Evolutionary conservation across 1,284 basidiomycete species (phyloP).

Genomic region (Leccinum fallax): DNA sequence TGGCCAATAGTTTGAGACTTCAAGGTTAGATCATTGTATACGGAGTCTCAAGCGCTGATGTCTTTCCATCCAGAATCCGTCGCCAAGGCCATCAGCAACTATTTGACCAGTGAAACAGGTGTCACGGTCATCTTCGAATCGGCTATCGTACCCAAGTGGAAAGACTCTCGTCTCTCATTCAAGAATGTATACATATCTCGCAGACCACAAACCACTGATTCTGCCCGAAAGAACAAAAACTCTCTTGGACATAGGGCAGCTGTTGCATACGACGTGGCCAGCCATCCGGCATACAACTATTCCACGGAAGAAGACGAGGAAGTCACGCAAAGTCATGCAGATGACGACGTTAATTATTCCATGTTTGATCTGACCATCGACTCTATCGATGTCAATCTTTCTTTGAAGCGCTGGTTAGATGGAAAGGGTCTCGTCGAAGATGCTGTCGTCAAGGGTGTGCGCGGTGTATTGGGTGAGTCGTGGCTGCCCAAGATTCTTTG

Average conservation of each 20-base stretch:
- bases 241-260: constrained; percentile 53
- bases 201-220: constrained; percentile 49
- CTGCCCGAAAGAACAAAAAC: constrained; percentile 19
- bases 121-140: constrained; percentile 96
- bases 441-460: constrained; percentile 91
- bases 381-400: constrained; percentile 96
- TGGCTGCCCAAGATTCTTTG: background rate
- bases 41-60: background rate
- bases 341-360: constrained; percentile 72
- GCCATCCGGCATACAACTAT: constrained; percentile 70
- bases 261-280: constrained; percentile 72
- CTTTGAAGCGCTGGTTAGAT: constrained; percentile 91
- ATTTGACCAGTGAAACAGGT: constrained; percentile 92
- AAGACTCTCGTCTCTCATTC: constrained; percentile 93
- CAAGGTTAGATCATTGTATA: constrained; percentile 58
- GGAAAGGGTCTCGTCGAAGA: constrained; percentile 93
- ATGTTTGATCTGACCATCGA: constrained; percentile 93
- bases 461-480: constrained; percentile 84
- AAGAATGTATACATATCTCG: constrained; percentile 96
- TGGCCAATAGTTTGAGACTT: constrained; percentile 86
- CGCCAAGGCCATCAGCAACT: constrained; percentile 88
- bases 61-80: constrained; percentile 66
- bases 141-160: constrained; percentile 98
- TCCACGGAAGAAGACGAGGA: constrained; percentile 55
- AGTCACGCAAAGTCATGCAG: constrained; percentile 28